Evolutionary conservation across 225 moss, liverwort and hornwort genomes (phyloP), one percentile per base, ranked within the genome.

Genomic region (Takakia lepidozioides): DNA sequence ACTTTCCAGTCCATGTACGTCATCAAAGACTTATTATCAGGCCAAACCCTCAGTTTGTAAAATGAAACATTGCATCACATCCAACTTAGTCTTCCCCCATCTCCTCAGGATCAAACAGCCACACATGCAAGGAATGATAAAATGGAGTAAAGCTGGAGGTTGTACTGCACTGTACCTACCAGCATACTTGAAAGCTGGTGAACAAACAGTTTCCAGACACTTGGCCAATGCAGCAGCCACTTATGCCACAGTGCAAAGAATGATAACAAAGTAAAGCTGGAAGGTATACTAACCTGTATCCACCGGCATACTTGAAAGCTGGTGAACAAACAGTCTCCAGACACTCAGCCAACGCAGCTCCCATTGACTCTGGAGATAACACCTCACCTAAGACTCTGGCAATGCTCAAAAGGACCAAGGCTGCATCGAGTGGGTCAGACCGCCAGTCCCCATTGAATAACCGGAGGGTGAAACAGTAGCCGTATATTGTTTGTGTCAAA

Each of bases 361-460:
- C 58, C 21, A 98, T 60, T 21, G 87, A 87, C 64, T 75, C 78
- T 34, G 91, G 91, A 52, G 82, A 55, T 22, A 71, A 68, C 49
- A 78, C 77, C 65, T 78, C 77, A 21, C 75, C 80, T 48, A 98
- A 49, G 40, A 84, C 76, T 47, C 67, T 69, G 6, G 91, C 73
- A 15, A 83, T 44, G 46, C 44, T 63, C 25, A 98, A 48, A 52
- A 85, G 63, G 17, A 77, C 75, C 42, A 76, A 72, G 2, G 80
- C 80, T 55, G 87, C 82, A 49, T 98, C 95, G 29, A 87, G 56
- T 27, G 91, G 75, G 51, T 87, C 95, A 54, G 82, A 71, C 29
- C 57, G 70, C 85, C 87, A 90, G 35, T 87, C 95, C 6, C 95
- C 95, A 35, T 98, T 98, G 22, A 73, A 98, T 10, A 87, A 74